Base-by-base conservation (phyloP, 441 rosid genomes). In the Adansonia rubrostipa region DNA sequence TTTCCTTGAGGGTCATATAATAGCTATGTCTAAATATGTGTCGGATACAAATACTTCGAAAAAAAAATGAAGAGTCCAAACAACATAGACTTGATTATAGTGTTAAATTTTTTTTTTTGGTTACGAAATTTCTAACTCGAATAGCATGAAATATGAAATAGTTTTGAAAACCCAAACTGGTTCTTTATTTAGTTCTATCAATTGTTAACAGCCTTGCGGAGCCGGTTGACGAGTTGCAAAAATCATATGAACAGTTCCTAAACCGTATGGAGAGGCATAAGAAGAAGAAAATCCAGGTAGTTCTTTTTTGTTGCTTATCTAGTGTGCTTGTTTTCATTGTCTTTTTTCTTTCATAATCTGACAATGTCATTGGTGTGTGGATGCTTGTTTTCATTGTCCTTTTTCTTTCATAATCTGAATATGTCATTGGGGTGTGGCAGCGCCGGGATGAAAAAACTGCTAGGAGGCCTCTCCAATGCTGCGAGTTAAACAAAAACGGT, bases 231-330 rank as follows among this genome's bases (percentile, higher is more conserved):
- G 98, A 94, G 86, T 81, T 96, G 84, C 90, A 92, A 87, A 94
- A 89, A 82, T 89, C 99, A 15, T 92, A 91, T 57, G 88, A 92
- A 74, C 95, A 89, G 75, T 96, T 96, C 88, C 94, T 93, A 74
- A 82, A 75, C 80, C 93, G 97, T 36, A 77, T 90, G 87, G 89
- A 90, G 81, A 92, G 90, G 73, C 91, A 89, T 85, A 87, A 84
- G 78, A 86, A 54, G 82, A 96, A 88, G 85, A 92, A 83, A 84
- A 87, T 83, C 68, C 91, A 85, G 93, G 98, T 90, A 83, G n/a
- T 36, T 51, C 22, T 54, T 63, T 57, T 72, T 53, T 58, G 77
- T 72, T 71, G 60, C 79, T 80, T 79, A 61, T 11, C 74, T 73
- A 72, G 48, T 76, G 50, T n/a, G 15, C 50, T 80, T 83, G 78